Percentiles rank a stretch among this genome's conserved stretches.
These are phyloP conservation scores for Pseudozyma pruni DNA, from an alignment of 1,284 basidiomycete genomes.

Conservation along the genomic window DNA sequence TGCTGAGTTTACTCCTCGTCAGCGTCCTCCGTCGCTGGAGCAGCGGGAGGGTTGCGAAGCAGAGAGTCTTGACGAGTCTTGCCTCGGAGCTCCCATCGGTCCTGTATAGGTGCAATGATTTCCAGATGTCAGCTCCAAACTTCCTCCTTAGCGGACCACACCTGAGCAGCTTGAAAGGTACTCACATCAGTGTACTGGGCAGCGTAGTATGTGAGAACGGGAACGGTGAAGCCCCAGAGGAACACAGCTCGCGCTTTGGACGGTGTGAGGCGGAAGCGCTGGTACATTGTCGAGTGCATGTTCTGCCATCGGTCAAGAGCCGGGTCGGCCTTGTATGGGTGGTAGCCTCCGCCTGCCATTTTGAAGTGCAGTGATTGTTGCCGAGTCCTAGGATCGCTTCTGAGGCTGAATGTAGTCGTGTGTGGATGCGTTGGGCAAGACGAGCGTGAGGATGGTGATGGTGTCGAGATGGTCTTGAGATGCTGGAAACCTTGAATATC, in stretches of 20 bases:
- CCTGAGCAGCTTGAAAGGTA: neutral
- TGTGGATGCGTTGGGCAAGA: neutral
- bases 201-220: slow-evolving; percentile 48
- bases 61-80: slow-evolving; percentile 55
- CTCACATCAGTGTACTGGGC: slow-evolving; percentile 57
- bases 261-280: slow-evolving; percentile 59
- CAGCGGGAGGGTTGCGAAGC: slow-evolving; percentile 37
- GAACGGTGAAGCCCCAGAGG: slow-evolving; percentile 55
- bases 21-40: slow-evolving; percentile 10
- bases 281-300: slow-evolving; percentile 66
- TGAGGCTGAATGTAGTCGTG: too few species aligned
- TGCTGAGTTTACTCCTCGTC: slow-evolving; percentile 22
- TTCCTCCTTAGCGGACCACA: neutral
- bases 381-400: too few species aligned
- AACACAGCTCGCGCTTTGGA: slow-evolving; percentile 48
- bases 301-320: slow-evolving; percentile 63
- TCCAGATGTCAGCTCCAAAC: neutral
- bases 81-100: slow-evolving; percentile 58
- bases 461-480: slow-evolving; percentile 3
- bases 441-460: slow-evolving; percentile 2
- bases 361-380: slow-evolving; percentile 11
- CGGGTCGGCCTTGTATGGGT: slow-evolving; percentile 64
- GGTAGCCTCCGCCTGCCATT: slow-evolving; percentile 62
- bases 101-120: slow-evolving; percentile 15
- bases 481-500: slow-evolving; percentile 14